Conservation (phyloP, 148 eudicot species). For the Amaranthus palmeri region DNA sequence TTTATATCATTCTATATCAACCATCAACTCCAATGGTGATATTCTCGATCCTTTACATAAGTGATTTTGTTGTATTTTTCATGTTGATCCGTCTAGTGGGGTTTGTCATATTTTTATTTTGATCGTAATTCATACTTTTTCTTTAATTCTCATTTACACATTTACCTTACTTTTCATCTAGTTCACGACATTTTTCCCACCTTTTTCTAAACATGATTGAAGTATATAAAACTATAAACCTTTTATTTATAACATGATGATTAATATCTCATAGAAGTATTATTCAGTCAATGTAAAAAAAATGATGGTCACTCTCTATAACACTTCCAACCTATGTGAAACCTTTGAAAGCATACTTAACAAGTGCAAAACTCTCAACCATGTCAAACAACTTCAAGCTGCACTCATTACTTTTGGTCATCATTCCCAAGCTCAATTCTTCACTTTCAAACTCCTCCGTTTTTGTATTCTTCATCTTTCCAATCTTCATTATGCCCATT, state of each 20-base stretch:
- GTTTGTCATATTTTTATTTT: too few species aligned
- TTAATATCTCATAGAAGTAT: not conserved
- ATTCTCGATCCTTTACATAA: too few species aligned
- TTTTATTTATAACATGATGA: not conserved
- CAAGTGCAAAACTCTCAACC: conserved; percentile 33
- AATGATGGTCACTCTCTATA: conserved; percentile 9
- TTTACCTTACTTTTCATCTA: too few species aligned
- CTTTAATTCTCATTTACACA: too few species aligned
- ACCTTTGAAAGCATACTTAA: conserved; percentile 12
- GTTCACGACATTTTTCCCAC: too few species aligned
- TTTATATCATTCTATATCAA: too few species aligned
- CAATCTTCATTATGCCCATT: conserved; percentile 50
- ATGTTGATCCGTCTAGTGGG: too few species aligned
- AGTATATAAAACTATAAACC: not conserved
- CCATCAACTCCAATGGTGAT: too few species aligned
- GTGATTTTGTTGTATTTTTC: too few species aligned
- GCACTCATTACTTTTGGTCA: conserved; percentile 55
- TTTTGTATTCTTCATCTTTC: conserved; percentile 41
- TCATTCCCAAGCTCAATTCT: conserved; percentile 53
- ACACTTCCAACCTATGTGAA: conserved; percentile 8
- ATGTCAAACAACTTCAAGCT: conserved; percentile 63
- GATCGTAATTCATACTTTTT: too few species aligned
- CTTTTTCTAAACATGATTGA: not conserved
- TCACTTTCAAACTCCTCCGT: conserved; percentile 59
- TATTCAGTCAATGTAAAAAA: not conserved